Evolutionary conservation across 192 early-diverging fungal species (phyloP).

Genomic region (Coemansia sp.): DNA sequence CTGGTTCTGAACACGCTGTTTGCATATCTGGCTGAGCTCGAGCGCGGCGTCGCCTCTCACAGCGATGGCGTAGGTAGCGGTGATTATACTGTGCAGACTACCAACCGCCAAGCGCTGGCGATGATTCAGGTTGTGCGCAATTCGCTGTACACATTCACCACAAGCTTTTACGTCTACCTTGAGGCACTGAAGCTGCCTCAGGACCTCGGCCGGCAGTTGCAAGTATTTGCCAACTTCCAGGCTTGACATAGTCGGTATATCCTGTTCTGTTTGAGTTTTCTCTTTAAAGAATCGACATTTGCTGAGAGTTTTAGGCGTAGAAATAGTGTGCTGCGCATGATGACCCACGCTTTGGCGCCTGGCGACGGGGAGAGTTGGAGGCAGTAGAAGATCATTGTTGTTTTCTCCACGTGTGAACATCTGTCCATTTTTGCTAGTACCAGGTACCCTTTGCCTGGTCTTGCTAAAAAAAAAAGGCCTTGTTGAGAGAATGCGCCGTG

Average conservation of each 20-base stretch:
- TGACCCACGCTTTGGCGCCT: neutral
- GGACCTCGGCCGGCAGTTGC: slow-evolving; percentile 32
- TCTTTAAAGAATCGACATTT: neutral
- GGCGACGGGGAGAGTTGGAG: neutral
- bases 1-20: slow-evolving; percentile 31
- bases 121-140: slow-evolving; percentile 54
- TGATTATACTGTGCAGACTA: slow-evolving; percentile 30
- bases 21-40: slow-evolving; percentile 41
- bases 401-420: neutral
- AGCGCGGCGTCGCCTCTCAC: slow-evolving; percentile 19
- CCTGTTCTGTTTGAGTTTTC: neutral
- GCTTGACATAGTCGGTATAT: slow-evolving; percentile 12
- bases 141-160: slow-evolving; percentile 40
- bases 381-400: neutral
- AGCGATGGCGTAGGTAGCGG: slow-evolving; percentile 6
- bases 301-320: neutral
- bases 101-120: slow-evolving; percentile 39
- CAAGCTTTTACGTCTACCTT: slow-evolving; percentile 46
- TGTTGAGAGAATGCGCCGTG: neutral
- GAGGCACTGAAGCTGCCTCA: slow-evolving; percentile 47
- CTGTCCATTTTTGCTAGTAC: neutral
- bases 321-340: slow-evolving; percentile 3
- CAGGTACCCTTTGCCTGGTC: neutral
- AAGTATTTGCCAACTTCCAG: slow-evolving; percentile 52
- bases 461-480: neutral